Evolutionary conservation across 441 rosid genomes (phyloP).

Genomic region (Gossypium schwendimanii): DNA sequence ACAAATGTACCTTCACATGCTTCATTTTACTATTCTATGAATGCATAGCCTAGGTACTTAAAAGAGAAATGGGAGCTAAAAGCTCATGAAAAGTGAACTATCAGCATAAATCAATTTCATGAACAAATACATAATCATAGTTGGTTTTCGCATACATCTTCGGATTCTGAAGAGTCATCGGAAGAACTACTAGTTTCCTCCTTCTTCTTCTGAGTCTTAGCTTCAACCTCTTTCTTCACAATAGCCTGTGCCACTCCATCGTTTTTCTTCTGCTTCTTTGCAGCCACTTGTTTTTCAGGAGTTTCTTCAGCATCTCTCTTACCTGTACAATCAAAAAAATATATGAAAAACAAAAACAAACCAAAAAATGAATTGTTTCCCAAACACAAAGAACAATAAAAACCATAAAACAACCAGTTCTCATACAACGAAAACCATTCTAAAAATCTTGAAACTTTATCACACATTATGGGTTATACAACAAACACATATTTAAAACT

Average conservation of each 20-base stretch:
- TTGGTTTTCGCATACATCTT: slow-evolving; percentile 25
- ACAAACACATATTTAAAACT: not conserved
- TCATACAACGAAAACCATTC: not conserved
- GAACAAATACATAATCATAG: not conserved
- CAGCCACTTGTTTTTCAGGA: not conserved
- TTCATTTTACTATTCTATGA: not conserved
- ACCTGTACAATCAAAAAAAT: not conserved
- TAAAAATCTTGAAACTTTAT: not conserved
- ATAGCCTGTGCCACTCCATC: slow-evolving; percentile 13
- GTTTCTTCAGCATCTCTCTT: slow-evolving; percentile 12
- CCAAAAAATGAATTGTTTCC: not conserved
- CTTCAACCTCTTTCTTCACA: slow-evolving; percentile 4
- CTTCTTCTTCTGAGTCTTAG: slow-evolving; percentile 10
- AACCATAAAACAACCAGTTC: not conserved
- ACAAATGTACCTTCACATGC: not conserved
- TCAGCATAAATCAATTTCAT: not conserved
- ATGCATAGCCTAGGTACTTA: not conserved
- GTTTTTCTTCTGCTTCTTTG: slow-evolving; percentile 12
- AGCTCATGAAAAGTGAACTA: not conserved
- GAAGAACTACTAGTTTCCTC: not conserved
- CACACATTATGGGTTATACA: not conserved
- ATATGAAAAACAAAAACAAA: not conserved
- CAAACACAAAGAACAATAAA: not conserved
- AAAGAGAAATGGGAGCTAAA: too few species aligned
- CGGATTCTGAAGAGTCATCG: slow-evolving; percentile 29